Percentiles rank a stretch among this genome's conserved stretches.
phyloP scores from a whole-genome alignment of 1,139 yeast genomes.

The Yamadazyma pseudoaaseri region DNA sequence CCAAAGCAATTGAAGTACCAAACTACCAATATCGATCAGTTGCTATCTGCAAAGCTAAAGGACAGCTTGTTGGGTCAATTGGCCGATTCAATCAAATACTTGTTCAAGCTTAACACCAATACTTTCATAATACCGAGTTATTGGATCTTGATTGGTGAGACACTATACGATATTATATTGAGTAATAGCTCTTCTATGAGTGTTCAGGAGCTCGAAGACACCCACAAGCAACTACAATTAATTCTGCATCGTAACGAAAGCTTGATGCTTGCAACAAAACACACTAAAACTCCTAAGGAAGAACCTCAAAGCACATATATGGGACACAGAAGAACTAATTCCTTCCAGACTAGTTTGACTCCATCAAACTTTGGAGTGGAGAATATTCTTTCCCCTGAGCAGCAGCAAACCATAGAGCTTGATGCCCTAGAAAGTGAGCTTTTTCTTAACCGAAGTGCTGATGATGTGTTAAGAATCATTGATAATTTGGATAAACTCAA shows the following conservation, averaged over 20 bases:
- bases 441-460: constrained; percentile 28
- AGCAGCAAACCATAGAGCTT: constrained; percentile 5
- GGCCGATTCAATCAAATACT: constrained; percentile 36
- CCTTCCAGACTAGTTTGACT: constrained; percentile 11
- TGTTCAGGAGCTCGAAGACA: constrained; percentile 28
- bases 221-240: constrained; percentile 54
- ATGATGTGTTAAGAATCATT: constrained; percentile 33
- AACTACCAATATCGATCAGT: constrained; percentile 5
- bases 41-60: constrained; percentile 17
- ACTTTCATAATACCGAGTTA: constrained; percentile 73
- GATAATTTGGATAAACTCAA: constrained; percentile 33
- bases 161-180: constrained; percentile 37
- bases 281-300: constrained; percentile 9
- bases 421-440: constrained; percentile 16
- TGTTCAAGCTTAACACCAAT: constrained; percentile 63
- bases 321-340: constrained; percentile 13
- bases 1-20: constrained; percentile 7
- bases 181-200: constrained; percentile 21
- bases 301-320: constrained; percentile 40
- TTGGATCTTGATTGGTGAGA: constrained; percentile 63
- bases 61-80: constrained; percentile 24
- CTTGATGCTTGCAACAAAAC: constrained; percentile 51
- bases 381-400: constrained; percentile 7
- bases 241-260: constrained; percentile 72
- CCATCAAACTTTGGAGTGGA: constrained; percentile 9